A percentile compares a stretch with the other conserved stretches of the same genome.
Conservation (phyloP, 2,329 filamentous ascomycete species). For the Xylariomycetidae sp. region DNA sequence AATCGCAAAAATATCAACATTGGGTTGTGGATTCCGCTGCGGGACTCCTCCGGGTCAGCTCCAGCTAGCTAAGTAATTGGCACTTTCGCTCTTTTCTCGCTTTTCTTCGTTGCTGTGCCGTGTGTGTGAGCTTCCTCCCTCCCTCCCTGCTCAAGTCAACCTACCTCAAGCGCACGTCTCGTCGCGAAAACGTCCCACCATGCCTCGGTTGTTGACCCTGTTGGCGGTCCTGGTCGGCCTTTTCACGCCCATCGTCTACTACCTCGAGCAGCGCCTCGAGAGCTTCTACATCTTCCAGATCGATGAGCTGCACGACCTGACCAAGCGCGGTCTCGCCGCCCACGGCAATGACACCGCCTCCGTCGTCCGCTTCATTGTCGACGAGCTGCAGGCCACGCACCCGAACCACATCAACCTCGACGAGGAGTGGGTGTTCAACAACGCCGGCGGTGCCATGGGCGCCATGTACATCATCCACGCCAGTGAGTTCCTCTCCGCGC, state of each 20-base stretch:
- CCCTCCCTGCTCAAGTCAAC: too few relatives aligned
- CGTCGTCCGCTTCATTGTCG: slow-evolving; percentile 64
- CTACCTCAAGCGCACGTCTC: too few relatives aligned
- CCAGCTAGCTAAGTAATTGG: too few relatives aligned
- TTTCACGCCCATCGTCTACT: slow-evolving; percentile 46
- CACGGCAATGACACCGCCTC: slow-evolving; percentile 71
- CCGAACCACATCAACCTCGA: slow-evolving; percentile 56
- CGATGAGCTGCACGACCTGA: slow-evolving; percentile 61
- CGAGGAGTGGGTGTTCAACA: slow-evolving; percentile 89
- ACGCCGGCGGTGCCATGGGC: slow-evolving; percentile 86
- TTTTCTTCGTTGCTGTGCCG: too few relatives aligned
- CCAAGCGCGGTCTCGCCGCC: slow-evolving; percentile 56
- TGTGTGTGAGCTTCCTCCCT: too few relatives aligned
- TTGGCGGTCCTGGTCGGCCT: slow-evolving; percentile 49
- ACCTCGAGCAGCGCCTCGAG: slow-evolving; percentile 53
- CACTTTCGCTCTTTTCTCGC: too few relatives aligned
- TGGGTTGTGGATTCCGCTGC: too few relatives aligned
- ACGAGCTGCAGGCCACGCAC: slow-evolving; percentile 53
- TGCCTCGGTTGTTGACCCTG: slow-evolving; percentile 37
- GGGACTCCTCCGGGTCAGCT: too few relatives aligned
- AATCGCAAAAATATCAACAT: too few relatives aligned
- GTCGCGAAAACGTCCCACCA: too few relatives aligned
- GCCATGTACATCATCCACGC: slow-evolving; percentile 87
- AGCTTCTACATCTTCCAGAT: slow-evolving; percentile 72
- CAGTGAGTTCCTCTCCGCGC: slow-evolving; percentile 44